Percentiles rank a stretch among this genome's conserved stretches.
These are phyloP conservation scores for Naganishia onofrii DNA, from an alignment of 768 basidiomycete species.

Conservation along the genomic window DNA sequence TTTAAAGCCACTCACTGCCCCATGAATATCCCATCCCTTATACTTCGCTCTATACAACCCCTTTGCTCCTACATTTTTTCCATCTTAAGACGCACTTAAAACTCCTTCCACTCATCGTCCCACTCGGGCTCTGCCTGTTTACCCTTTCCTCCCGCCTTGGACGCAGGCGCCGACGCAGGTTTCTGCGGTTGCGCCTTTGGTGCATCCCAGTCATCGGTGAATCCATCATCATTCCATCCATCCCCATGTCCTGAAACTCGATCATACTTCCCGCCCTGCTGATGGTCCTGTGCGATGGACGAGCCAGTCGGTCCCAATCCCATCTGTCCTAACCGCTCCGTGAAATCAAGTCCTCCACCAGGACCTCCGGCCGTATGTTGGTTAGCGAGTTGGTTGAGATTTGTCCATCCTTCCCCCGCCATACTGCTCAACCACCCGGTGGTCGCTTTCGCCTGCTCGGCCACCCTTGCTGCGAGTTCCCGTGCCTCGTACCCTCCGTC, in stretches of 20 bases:
- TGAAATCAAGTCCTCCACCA: slow-evolving; percentile 51
- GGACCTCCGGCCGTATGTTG: slow-evolving; percentile 72
- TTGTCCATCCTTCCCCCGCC: slow-evolving; percentile 47
- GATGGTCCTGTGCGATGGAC: neutral
- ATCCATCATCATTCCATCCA: slow-evolving; percentile 55
- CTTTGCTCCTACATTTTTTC: neutral
- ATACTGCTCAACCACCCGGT: slow-evolving; percentile 40
- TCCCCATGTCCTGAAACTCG: slow-evolving; percentile 60
- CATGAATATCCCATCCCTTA: too few species aligned
- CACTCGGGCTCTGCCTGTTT: slow-evolving; percentile 53
- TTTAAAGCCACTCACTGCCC: too few species aligned
- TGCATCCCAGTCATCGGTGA: slow-evolving; percentile 57
- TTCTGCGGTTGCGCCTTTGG: slow-evolving; percentile 32
- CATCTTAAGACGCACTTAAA: slow-evolving; percentile 7
- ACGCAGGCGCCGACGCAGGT: slow-evolving; percentile 13
- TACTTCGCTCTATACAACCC: neutral
- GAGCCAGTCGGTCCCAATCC: neutral
- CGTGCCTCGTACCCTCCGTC: slow-evolving; percentile 36
- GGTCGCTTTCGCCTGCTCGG: slow-evolving; percentile 34
- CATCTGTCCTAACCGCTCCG: slow-evolving; percentile 23
- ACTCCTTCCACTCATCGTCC: slow-evolving; percentile 48
- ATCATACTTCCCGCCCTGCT: slow-evolving; percentile 59
- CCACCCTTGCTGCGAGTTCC: slow-evolving; percentile 34
- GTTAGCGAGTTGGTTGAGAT: slow-evolving; percentile 54
- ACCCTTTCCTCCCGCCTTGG: slow-evolving; percentile 39